phyloP scores from a whole-genome alignment of 768 basidiomycete genomes.

The Candolleomyces efflorescens region DNA sequence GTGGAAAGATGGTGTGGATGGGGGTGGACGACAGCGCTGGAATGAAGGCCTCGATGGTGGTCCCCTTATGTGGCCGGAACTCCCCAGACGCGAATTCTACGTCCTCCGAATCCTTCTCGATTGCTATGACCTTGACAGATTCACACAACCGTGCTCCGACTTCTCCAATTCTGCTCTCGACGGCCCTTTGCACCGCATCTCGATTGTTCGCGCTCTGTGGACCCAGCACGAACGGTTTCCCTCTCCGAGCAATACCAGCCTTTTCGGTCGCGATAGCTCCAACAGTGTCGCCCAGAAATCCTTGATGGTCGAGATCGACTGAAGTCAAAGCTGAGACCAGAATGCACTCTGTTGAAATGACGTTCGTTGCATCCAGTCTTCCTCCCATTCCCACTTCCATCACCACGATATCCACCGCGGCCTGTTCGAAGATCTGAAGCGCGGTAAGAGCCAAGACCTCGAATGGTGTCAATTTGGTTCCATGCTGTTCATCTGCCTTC shows the following conservation, averaged over 20 bases:
- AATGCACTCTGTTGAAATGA: constrained; percentile 65
- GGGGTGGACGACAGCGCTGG: constrained; percentile 36
- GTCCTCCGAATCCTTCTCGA: constrained; percentile 27
- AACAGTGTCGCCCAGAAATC: constrained; percentile 77
- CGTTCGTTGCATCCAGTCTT: constrained; percentile 87
- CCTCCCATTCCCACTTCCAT: constrained; percentile 97
- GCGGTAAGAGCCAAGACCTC: constrained; percentile 86
- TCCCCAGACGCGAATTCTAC: no score
- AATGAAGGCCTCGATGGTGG: constrained; percentile 38
- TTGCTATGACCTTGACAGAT: constrained; percentile 39
- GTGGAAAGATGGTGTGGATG: constrained; percentile 50
- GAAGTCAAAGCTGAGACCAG: constrained; percentile 78
- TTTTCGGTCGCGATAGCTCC: constrained; percentile 79
- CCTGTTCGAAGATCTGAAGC: constrained; percentile 66
- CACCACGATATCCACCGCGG: constrained; percentile 73
- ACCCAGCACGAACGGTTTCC: constrained; percentile 63
- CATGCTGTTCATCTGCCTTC: constrained; percentile 36
- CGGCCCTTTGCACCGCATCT: constrained; percentile 40
- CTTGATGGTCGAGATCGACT: constrained; percentile 92
- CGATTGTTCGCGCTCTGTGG: constrained; percentile 53
- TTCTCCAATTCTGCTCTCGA: constrained; percentile 27
- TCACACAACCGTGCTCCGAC: constrained; percentile 38
- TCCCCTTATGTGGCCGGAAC: constrained; percentile 33
- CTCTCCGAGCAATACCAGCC: constrained; percentile 67
- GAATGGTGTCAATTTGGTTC: constrained; percentile 61